phyloP scores from a whole-genome alignment of 768 basidiomycete species.

The Agrocybe praecox region DNA sequence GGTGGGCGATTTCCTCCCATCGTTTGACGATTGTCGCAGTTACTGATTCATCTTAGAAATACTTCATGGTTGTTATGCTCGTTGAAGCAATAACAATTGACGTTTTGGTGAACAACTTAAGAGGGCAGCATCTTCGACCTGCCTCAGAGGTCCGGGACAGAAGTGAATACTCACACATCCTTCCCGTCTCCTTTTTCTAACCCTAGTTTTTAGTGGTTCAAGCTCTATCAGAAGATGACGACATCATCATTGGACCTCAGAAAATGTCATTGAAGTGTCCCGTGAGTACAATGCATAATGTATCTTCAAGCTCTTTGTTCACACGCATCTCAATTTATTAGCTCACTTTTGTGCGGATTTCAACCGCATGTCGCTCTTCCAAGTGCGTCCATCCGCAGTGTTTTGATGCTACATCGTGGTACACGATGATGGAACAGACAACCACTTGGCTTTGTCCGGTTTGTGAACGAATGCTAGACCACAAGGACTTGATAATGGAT shows the following conservation, averaged over 20 bases:
- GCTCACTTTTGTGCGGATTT: slow-evolving; percentile 89
- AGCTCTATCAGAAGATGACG: slow-evolving; percentile 74
- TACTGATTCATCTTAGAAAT: slow-evolving; percentile 59
- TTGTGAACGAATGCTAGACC: slow-evolving; percentile 78
- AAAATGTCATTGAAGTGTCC: slow-evolving; percentile 95
- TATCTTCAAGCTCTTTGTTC: background rate
- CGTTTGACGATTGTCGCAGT: slow-evolving; percentile 1
- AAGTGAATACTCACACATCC: slow-evolving; percentile 50
- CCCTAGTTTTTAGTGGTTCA: slow-evolving; percentile 51
- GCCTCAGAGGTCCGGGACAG: slow-evolving; percentile 64
- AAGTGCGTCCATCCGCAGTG: slow-evolving; percentile 91
- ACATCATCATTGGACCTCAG: slow-evolving; percentile 87
- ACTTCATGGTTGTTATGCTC: slow-evolving; percentile 81
- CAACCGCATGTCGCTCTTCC: slow-evolving; percentile 83
- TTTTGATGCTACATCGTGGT: slow-evolving; percentile 95
- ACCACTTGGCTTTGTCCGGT: slow-evolving; percentile 96
- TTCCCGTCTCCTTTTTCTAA: background rate
- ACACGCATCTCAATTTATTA: slow-evolving; percentile 24
- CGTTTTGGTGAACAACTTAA: slow-evolving; percentile 68
- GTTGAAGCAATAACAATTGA: slow-evolving; percentile 78
- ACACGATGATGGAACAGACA: slow-evolving; percentile 93
- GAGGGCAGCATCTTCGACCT: slow-evolving; percentile 65
- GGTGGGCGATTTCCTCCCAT: slow-evolving; percentile 39
- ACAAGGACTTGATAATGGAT: slow-evolving; percentile 87
- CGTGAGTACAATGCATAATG: slow-evolving; percentile 46